Evolutionary conservation across 805 yeast genomes (phyloP), one percentile per base, ranked within the genome.

Genomic region (Suhomyces prunicola): DNA sequence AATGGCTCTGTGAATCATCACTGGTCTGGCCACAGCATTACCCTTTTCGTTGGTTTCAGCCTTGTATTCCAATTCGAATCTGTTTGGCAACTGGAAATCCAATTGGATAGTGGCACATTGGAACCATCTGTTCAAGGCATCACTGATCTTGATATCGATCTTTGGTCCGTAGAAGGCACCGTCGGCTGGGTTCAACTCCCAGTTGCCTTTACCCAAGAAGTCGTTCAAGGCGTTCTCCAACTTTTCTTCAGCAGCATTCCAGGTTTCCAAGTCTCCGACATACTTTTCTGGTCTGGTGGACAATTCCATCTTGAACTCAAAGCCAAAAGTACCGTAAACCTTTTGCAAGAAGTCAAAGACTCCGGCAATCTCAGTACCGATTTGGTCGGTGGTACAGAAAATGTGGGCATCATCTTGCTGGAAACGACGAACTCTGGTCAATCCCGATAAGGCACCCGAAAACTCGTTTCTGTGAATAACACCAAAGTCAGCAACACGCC

Each of bases 401-500:
- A 93, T 93, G 72, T 93, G 99, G 47, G 97, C 97, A 76, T 93
- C 99, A 73, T 93, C 99, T 78, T 93, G 99, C 75, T 93, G 99
- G 88, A 93, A 93, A 75, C 98, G 86, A 78, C 99, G 88, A 46
- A 94, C 98, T 77, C 99, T 88, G 52, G 99, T 94, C 71, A 93
- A 84, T 35, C 80, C 80, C 42, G 97, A 85, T 60, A 93, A 80
- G 10, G 98, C 97, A 74, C 98, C 98, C 42, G 94, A 85, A 63
- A 87, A 89, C 74, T 93, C 99, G 72, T 93, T 93, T 80, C 99
- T 86, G 79, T 93, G 99, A 61, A 93, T 81, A 51, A 93, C 97
- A 74, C 97, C 97, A 60, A 92, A 92, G 73, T 93, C 99, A 54
- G 98, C 97, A 75, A 90, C 96, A 80, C 99, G 88, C 96, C 96